Base-by-base conservation (phyloP, 2,329 filamentous ascomycete genomes). In the Cladosporium sphaerospermum region DNA sequence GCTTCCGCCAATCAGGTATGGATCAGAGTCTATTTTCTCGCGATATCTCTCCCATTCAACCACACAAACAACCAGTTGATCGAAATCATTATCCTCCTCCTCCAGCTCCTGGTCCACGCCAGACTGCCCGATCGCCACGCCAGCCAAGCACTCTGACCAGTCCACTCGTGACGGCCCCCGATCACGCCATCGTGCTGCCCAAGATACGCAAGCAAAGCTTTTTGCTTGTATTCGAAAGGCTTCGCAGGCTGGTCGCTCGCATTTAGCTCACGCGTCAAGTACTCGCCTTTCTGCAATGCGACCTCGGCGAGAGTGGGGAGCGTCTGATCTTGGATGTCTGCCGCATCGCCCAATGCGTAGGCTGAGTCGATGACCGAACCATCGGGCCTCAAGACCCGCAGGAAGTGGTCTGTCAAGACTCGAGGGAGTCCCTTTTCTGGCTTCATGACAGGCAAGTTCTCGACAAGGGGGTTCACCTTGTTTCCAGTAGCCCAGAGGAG, bases 111-210 rank as follows among this genome's bases (percentile, higher is more conserved):
- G 7, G 63, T 61, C 64, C 64, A 67, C 11, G 57, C 55, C 41
- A 64, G 56, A 47, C 59, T 68, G 0, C 69, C 69, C 44, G 64
- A 67, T 45, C 72, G 62, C 73, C 73, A 75, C 0, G 72, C 72
- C 36, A 75, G 34, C 73, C 73, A 75, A 3, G 73, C 73, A 18
- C 62, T 60, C 8, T 65, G 55, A 0, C 72, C 73, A 7, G 70
- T 74, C 69, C 69, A 75, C 14, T 71, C 64, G 5, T 66, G 57
- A 19, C 64, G 62, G 3, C 72, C 71, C 2, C 64, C 68, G 4
- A 73, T 67, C 39, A 75, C 65, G 0, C 73, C 73, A 54, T 75
- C 73, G 11, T 65, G 64, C n/a, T 62, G 57, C 2, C 73, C 73
- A 19, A 74, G 62, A 54, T 75, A 75, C 1, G 71, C 69, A 36